These are phyloP conservation scores for Mycena rosella DNA, from an alignment of 768 basidiomycete species.

Conservation along the genomic window DNA sequence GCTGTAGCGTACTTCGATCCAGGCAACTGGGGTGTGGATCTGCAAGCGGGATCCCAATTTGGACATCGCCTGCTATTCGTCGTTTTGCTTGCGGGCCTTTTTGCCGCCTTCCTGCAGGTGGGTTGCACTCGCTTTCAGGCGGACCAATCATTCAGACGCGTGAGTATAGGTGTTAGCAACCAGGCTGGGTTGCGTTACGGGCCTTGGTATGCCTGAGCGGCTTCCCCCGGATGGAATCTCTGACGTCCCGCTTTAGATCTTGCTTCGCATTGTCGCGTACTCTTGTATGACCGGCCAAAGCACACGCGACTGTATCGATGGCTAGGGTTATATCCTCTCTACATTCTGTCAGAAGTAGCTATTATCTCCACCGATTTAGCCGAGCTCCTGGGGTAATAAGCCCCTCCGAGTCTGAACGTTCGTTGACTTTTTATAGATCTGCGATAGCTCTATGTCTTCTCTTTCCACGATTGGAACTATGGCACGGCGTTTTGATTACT, in stretches of 20 bases:
- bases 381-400: slow-evolving; percentile 71
- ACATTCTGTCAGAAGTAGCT: slow-evolving; percentile 73
- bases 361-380: slow-evolving; percentile 86
- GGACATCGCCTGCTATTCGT: slow-evolving; percentile 91
- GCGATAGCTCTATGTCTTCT: slow-evolving; percentile 86
- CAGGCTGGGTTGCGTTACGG: slow-evolving; percentile 86
- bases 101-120: slow-evolving; percentile 88
- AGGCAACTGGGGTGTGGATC: slow-evolving; percentile 80
- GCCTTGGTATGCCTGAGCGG: slow-evolving; percentile 65
- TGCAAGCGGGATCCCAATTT: slow-evolving; percentile 87
- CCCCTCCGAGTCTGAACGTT: too few relatives aligned
- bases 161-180: slow-evolving; percentile 74
- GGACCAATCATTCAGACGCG: neutral
- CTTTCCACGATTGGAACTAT: slow-evolving; percentile 76
- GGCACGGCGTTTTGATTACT: slow-evolving; percentile 79
- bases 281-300: slow-evolving; percentile 74
- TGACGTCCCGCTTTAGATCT: slow-evolving; percentile 51
- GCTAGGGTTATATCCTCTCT: slow-evolving; percentile 74
- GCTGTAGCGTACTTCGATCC: slow-evolving; percentile 93
- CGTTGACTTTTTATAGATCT: slow-evolving; percentile 46
- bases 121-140: slow-evolving; percentile 22
- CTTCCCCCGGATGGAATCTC: too few relatives aligned
- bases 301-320: slow-evolving; percentile 69
- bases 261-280: slow-evolving; percentile 70
- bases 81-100: slow-evolving; percentile 84